Evolutionary conservation across 208 protist species (phyloP), one percentile per base, ranked within the genome.

Genomic region (Phytomonas francai): DNA sequence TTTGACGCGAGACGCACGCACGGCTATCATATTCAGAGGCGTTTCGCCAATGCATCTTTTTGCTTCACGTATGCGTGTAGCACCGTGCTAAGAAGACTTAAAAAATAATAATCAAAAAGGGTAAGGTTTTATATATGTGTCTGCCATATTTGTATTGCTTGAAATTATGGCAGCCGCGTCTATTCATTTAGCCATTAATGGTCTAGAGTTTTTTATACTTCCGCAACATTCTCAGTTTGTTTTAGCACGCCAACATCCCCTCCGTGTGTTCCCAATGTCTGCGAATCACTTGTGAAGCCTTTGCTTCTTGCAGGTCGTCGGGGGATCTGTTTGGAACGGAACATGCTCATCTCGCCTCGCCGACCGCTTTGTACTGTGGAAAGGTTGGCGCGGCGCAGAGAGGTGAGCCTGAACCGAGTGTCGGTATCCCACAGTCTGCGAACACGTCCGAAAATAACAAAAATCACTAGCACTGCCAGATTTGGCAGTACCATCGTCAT

Each of bases 401-500:
- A 67, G 0, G 88, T 89, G 27, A 81, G 68, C 67, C 88, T 77
- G 70, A 90, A 92, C 33, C 73, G 70, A 12, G 67, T 64, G 74
- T 91, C 88, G 3, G 88, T 88, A 42, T 83, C 74, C 70, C 84
- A 89, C 57, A 84, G 70, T 33, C 82, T 77, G 62, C 85, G 81
- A 65, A 73, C 71, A 19, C 90, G 64, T 31, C 80, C 68, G 62
- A 85, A 71, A 36, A 94, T 67, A 42, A 86, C 82, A 58, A 90
- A 87, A 33, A 91, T 70, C 60, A 91, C 84, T 14, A 89, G 64
- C 58, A 91, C 83, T 7, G 78, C 71, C 63, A 94, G 49, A 76
- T 89, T 90, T 12, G 88, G 88, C 62, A 84, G 65, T 71, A 94
- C 83, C 85, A 94, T 91, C 57, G 88, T 88, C 85, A 84, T 91